These are phyloP conservation scores for Chrysoporthe puriensis DNA, from an alignment of 2,329 filamentous ascomycete genomes.

Conservation along the genomic window DNA sequence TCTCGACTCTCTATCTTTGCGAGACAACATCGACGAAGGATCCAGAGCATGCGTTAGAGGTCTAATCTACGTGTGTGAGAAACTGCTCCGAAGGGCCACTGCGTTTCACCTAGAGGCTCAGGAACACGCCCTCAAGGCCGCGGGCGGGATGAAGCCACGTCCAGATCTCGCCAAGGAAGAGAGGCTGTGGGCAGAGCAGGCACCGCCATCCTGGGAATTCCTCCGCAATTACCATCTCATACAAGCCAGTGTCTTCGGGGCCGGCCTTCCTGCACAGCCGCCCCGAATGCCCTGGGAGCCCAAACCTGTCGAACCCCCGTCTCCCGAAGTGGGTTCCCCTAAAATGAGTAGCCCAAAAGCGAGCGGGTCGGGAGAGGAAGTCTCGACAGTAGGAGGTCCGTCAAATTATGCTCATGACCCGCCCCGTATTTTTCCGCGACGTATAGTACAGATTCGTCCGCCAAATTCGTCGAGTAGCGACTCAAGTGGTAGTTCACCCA, in stretches of 20 bases:
- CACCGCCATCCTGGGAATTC: neutral
- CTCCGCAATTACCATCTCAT: slow-evolving; percentile 3
- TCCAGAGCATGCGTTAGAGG: neutral
- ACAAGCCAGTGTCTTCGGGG: neutral
- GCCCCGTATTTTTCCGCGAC: neutral
- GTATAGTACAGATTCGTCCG: neutral
- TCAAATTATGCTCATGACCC: neutral
- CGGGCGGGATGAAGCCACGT: neutral
- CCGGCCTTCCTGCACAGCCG: neutral
- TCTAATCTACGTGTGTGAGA: neutral
- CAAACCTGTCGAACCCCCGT: neutral
- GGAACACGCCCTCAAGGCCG: neutral
- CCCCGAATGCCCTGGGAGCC: neutral
- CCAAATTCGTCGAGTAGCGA: neutral
- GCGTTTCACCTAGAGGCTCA: neutral
- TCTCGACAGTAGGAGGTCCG: neutral
- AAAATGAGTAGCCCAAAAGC: neutral
- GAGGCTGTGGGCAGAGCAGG: neutral
- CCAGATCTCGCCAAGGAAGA: neutral
- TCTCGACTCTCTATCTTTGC: neutral
- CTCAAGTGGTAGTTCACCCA: neutral
- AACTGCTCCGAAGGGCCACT: neutral
- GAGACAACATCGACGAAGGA: neutral
- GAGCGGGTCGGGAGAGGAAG: accelerated
- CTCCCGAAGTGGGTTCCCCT: neutral